Conservation (phyloP, 1,284 basidiomycete species). For the Microstroma glucosiphilum region DNA sequence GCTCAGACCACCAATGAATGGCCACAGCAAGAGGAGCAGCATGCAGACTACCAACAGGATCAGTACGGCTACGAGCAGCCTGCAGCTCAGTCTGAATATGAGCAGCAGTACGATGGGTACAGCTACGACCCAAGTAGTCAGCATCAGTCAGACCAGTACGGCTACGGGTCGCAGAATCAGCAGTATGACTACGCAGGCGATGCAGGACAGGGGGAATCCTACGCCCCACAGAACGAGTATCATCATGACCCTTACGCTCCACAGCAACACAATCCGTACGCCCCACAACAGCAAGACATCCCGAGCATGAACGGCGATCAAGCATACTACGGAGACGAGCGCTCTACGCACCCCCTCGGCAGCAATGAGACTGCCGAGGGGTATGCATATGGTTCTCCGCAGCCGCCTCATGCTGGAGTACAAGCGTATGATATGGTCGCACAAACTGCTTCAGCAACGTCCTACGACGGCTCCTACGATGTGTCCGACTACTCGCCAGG, state of each 20-base stretch:
- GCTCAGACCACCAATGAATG: neutral
- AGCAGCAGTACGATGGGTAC: slow-evolving; percentile 3
- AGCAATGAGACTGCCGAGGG: neutral
- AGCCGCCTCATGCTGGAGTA: neutral
- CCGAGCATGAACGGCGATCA: neutral
- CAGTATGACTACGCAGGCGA: slow-evolving; percentile 11
- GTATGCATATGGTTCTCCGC: neutral
- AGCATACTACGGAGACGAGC: slow-evolving; percentile 5
- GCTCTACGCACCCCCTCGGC: slow-evolving; percentile 15
- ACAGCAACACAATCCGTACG: slow-evolving; percentile 13
- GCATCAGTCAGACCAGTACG: slow-evolving; percentile 13
- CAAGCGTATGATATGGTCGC: neutral
- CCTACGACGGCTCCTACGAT: neutral
- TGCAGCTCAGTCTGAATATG: slow-evolving; percentile 4
- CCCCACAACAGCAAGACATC: slow-evolving; percentile 12
- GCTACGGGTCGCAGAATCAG: slow-evolving; percentile 10
- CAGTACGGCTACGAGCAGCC: neutral
- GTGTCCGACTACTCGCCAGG: neutral
- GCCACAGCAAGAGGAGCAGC: slow-evolving; percentile 3
- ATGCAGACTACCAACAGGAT: neutral
- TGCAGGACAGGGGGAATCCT: slow-evolving; percentile 11
- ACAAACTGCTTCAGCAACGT: neutral
- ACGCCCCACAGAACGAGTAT: slow-evolving; percentile 9
- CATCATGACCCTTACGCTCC: slow-evolving; percentile 5
- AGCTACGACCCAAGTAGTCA: slow-evolving; percentile 2